These are phyloP conservation scores for Gossypium anomalum DNA, from an alignment of 345 rosid species.

Conservation along the genomic window DNA sequence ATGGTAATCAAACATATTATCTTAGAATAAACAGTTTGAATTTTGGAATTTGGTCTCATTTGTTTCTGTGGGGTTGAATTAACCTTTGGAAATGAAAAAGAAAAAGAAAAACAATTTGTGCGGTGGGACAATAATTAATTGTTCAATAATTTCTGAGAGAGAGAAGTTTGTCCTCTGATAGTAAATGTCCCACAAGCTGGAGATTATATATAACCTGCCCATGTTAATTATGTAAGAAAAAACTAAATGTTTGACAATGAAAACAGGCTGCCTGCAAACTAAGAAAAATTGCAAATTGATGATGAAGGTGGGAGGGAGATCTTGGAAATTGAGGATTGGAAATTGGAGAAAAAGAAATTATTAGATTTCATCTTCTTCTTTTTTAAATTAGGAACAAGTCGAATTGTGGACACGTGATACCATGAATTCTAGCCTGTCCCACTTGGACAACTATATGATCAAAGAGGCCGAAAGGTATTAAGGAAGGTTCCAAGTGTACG, in stretches of 20 bases:
- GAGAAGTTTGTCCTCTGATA: background rate
- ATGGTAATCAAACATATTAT: conserved; percentile 7
- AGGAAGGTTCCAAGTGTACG: conserved; percentile 14
- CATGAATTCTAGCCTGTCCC: conserved; percentile 16
- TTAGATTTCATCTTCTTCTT: background rate
- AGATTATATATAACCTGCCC: conserved; percentile 1
- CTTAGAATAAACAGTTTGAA: background rate
- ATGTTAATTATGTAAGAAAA: background rate
- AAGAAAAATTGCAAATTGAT: background rate
- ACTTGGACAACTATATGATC: background rate
- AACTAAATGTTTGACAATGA: background rate
- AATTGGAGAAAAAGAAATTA: no score
- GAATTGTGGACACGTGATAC: conserved; percentile 20
- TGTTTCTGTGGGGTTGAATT: background rate
- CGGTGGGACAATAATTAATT: conserved; percentile 1
- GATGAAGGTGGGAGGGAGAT: background rate
- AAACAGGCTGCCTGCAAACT: conserved; percentile 15
- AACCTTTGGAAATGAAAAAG: background rate
- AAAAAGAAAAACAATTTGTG: background rate
- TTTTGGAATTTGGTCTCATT: conserved; percentile 8
- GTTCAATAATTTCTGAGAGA: background rate
- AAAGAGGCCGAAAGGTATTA: background rate
- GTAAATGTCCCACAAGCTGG: background rate
- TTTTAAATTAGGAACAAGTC: background rate
- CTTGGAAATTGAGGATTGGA: background rate